Conservation (phyloP, 768 basidiomycete genomes). For the Mycena olivaceomarginata region DNA sequence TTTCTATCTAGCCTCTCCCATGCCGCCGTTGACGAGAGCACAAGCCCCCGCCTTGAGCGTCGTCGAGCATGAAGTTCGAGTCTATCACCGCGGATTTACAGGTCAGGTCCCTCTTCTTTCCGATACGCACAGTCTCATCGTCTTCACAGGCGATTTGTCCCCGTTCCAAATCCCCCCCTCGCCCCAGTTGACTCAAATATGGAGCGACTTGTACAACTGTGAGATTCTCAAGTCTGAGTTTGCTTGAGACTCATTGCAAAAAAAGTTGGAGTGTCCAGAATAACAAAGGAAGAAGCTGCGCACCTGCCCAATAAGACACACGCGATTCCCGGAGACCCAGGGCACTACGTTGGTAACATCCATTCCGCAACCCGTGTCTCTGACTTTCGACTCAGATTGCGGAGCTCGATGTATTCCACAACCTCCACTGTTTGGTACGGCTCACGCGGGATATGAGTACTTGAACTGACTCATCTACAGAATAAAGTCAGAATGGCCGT, state of each 20-base stretch:
- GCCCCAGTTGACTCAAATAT: constrained; percentile 16
- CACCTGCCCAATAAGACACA: constrained; percentile 42
- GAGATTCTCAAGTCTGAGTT: neutral
- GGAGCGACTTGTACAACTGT: constrained; percentile 39
- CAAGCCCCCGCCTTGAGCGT: constrained; percentile 30
- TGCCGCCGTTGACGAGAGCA: neutral
- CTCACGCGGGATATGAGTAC: too few relatives aligned
- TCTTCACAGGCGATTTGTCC: constrained; percentile 25
- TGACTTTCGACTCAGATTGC: too few relatives aligned
- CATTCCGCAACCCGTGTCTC: too few relatives aligned
- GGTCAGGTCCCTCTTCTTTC: neutral
- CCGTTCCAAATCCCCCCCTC: constrained; percentile 34
- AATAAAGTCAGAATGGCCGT: too few relatives aligned
- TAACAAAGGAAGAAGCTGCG: constrained; percentile 35
- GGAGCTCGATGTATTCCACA: too few relatives aligned
- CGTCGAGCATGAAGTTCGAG: constrained; percentile 37
- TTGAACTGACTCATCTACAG: too few relatives aligned
- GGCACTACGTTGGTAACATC: constrained; percentile 1
- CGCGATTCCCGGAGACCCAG: constrained; percentile 30
- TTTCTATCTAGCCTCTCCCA: neutral
- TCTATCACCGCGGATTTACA: constrained; percentile 26
- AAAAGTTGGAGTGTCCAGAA: constrained; percentile 18
- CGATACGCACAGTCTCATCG: neutral
- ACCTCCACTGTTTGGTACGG: too few relatives aligned
- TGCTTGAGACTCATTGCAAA: neutral